Conservation (phyloP, 345 rosid species). For the Eucalyptus cloeziana region DNA sequence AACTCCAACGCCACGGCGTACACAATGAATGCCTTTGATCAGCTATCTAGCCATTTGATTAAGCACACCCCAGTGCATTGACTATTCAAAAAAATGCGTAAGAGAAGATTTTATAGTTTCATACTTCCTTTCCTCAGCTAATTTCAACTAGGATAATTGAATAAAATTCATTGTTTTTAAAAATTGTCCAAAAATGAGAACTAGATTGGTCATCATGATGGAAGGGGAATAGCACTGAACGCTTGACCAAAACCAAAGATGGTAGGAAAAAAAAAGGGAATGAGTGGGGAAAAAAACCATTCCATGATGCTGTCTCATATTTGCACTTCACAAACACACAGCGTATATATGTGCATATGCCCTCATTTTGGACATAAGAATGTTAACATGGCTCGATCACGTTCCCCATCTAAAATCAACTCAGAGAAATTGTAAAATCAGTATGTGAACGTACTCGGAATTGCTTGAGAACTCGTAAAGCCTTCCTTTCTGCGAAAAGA, state of each 20-base stretch:
- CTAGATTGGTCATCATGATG: background rate
- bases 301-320: background rate
- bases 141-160: background rate
- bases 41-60: background rate
- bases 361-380: background rate
- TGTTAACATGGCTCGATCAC: background rate
- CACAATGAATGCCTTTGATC: background rate
- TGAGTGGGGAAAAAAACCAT: background rate
- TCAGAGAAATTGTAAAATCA: background rate
- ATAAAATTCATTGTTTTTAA: background rate
- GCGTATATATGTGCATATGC: background rate
- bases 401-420: background rate
- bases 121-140: background rate
- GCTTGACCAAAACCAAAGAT: background rate
- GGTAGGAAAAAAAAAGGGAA: background rate
- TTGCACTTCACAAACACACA: background rate
- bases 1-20: background rate
- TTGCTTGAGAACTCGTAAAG: background rate
- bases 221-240: background rate
- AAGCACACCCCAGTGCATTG: background rate
- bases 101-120: background rate
- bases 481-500: background rate
- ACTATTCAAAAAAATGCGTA: background rate
- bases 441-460: background rate
- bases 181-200: background rate